Evolutionary conservation across 176 grass and related monocot species (phyloP).

Genomic region (Rhynchospora breviuscula): DNA sequence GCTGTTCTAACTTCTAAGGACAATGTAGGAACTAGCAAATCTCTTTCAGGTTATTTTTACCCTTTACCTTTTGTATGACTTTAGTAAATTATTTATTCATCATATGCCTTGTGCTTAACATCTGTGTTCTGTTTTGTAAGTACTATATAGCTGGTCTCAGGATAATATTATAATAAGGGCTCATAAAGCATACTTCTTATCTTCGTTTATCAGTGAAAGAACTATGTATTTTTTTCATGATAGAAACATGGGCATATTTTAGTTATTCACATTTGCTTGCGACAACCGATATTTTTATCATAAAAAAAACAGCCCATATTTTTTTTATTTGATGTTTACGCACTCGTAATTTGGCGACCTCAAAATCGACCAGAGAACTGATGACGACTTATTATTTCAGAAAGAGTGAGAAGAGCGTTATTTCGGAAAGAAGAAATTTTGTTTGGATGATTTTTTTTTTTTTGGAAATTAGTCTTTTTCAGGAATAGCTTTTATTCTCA

Average conservation of each 20-base stretch:
- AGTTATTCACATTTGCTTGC: background rate
- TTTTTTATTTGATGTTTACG: background rate
- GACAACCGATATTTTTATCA: background rate
- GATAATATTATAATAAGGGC: background rate
- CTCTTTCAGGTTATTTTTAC: background rate
- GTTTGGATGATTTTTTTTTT: no score
- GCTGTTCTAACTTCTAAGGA: no score
- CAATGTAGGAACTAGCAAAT: conserved; percentile 6
- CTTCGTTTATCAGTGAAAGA: background rate
- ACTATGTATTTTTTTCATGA: background rate
- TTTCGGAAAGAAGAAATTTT: no score
- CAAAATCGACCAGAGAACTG: background rate
- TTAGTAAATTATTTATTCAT: background rate
- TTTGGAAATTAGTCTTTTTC: no score
- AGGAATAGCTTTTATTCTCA: no score
- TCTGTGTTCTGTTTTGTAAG: background rate
- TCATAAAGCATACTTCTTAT: background rate
- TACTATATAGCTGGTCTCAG: background rate
- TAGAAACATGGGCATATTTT: background rate
- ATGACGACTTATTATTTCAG: background rate
- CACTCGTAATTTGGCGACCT: no score
- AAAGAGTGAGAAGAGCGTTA: no score
- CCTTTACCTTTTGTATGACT: background rate
- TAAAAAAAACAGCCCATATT: background rate
- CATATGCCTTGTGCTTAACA: background rate